Conservation (phyloP, 495 filamentous ascomycete genomes). For the Podospora comata region DNA sequence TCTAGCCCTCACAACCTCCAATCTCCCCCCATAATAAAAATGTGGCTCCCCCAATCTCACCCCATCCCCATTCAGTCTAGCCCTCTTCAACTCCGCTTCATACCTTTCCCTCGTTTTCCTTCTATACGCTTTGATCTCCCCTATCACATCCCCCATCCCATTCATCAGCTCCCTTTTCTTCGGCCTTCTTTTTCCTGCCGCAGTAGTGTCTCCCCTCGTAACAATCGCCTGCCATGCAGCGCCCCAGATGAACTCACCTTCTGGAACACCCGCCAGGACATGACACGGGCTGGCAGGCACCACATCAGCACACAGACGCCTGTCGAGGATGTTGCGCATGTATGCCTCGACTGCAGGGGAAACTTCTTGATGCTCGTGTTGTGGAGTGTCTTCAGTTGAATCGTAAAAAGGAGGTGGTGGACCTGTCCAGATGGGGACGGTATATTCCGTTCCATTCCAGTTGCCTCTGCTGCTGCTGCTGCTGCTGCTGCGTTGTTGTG, state of each 20-base stretch:
- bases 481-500: neutral
- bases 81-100: slow-evolving; percentile 8
- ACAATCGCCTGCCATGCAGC: slow-evolving; percentile 44
- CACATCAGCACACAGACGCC: slow-evolving; percentile 24
- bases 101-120: slow-evolving; percentile 28
- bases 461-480: neutral
- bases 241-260: slow-evolving; percentile 34
- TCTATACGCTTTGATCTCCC: slow-evolving; percentile 38
- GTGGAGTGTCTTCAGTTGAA: neutral
- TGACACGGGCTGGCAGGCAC: slow-evolving; percentile 42
- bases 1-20: slow-evolving; percentile 24
- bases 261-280: slow-evolving; percentile 41
- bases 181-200: slow-evolving; percentile 11
- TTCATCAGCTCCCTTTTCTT: slow-evolving; percentile 15
- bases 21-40: slow-evolving; percentile 28
- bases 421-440: slow-evolving; percentile 40
- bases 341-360: slow-evolving; percentile 37
- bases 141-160: slow-evolving; percentile 39
- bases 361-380: slow-evolving; percentile 10
- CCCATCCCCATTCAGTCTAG: slow-evolving; percentile 4
- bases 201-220: neutral
- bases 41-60: slow-evolving; percentile 23
- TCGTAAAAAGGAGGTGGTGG: slow-evolving; percentile 13
- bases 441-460: slow-evolving; percentile 29
- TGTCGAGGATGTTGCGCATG: slow-evolving; percentile 25